Conservation (phyloP, 2,329 filamentous ascomycete genomes). For the Lachnellula subtilissima region DNA sequence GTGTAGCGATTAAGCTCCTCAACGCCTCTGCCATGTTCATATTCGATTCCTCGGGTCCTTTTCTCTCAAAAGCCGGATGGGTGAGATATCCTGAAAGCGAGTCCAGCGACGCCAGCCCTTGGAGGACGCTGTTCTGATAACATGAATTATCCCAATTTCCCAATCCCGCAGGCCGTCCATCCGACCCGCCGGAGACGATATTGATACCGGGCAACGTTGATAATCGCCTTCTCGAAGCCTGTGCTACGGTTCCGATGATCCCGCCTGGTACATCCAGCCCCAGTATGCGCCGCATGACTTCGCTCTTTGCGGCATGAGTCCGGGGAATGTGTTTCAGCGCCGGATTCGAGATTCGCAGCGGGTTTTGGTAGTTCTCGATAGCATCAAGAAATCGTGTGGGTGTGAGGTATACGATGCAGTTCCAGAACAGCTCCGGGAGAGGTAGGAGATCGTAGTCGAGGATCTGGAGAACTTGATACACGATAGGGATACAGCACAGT, state of each 20-base stretch:
- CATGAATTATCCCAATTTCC: constrained; percentile 95
- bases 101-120: constrained; percentile 72
- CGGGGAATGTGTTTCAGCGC: constrained; percentile 32
- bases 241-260: constrained; percentile 53
- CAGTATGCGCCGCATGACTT: constrained; percentile 58
- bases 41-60: constrained; percentile 16
- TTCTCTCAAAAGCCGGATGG: constrained; percentile 35
- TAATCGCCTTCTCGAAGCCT: constrained; percentile 52
- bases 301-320: constrained; percentile 56
- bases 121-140: constrained; percentile 94
- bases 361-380: constrained; percentile 40
- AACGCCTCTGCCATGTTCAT: constrained; percentile 32
- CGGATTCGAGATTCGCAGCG: constrained; percentile 44
- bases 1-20: constrained; percentile 58
- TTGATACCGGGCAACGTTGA: constrained; percentile 39
- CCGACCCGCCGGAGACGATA: constrained; percentile 38
- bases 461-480: constrained; percentile 27
- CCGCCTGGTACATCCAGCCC: constrained; percentile 50
- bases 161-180: constrained; percentile 58
- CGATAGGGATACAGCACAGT: constrained; percentile 22
- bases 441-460: constrained; percentile 35
- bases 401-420: constrained; percentile 51
- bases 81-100: constrained; percentile 64
- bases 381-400: constrained; percentile 55
- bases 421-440: constrained; percentile 53